A percentile compares a stretch with the other conserved stretches of the same genome.
Conservation (phyloP, 2,329 filamentous ascomycete species). For the Mollisia scopiformis region DNA sequence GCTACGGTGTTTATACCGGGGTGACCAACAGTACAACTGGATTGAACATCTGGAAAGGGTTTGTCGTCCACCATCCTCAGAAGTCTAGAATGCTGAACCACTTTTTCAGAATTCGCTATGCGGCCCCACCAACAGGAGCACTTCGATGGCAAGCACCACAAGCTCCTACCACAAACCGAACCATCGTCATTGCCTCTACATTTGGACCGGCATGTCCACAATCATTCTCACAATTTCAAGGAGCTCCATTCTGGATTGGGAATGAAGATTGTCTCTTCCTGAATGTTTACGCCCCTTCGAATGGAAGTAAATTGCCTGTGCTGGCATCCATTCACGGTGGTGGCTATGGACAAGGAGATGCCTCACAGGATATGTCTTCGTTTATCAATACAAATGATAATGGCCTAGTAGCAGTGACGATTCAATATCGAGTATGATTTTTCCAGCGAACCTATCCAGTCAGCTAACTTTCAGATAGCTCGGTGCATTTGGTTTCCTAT, state of each 20-base stretch:
- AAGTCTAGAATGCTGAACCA: neutral
- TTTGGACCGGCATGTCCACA: neutral
- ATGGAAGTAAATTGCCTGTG: neutral
- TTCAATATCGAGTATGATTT: neutral
- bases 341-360: neutral
- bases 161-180: neutral
- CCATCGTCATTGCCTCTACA: neutral
- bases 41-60: conserved; percentile 7
- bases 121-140: neutral
- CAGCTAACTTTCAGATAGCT: neutral
- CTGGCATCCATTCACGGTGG: neutral
- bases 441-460: neutral
- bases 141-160: neutral
- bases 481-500: neutral
- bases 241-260: neutral
- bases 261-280: neutral
- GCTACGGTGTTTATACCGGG: conserved; percentile 4
- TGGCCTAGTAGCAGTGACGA: neutral
- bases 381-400: neutral
- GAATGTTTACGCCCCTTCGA: neutral
- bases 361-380: neutral
- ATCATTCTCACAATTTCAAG: conserved; percentile 4
- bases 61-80: neutral
- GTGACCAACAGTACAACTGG: neutral
- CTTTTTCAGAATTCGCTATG: neutral